Evolutionary conservation across 805 yeast genomes (phyloP).

Genomic region (Hanseniaspora nectarophila): DNA sequence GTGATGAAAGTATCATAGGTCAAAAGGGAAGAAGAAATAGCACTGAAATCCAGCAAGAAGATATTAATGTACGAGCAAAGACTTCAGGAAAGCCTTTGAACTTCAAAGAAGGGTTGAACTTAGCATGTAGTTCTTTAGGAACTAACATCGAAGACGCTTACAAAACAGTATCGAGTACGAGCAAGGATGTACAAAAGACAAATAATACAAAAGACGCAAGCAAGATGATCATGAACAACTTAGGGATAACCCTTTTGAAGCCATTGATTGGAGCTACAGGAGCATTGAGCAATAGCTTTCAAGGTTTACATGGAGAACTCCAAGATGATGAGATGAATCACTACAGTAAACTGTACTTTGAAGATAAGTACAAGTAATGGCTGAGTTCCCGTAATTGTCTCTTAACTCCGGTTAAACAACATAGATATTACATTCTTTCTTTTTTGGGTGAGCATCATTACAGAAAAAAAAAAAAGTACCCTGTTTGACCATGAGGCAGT

Average conservation of each 20-base stretch:
- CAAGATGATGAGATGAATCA: conserved; percentile 44
- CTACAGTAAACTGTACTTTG: conserved; percentile 48
- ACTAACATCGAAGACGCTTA: conserved; percentile 55
- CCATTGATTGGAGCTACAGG: conserved; percentile 91
- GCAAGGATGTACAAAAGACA: conserved; percentile 50
- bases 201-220: conserved; percentile 58
- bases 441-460: too few species aligned
- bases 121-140: conserved; percentile 65
- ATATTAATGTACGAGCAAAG: conserved; percentile 42
- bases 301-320: conserved; percentile 73
- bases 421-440: too few species aligned
- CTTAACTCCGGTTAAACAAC: too few species aligned
- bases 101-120: conserved; percentile 56
- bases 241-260: conserved; percentile 69
- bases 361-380: conserved; percentile 43
- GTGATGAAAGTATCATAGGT: conserved; percentile 20
- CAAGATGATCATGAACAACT: conserved; percentile 53
- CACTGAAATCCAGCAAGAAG: conserved; percentile 19
- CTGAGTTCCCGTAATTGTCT: too few species aligned
- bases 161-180: conserved; percentile 48
- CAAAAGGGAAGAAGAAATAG: conserved; percentile 19
- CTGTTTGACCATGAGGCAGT: too few species aligned
- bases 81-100: conserved; percentile 76
- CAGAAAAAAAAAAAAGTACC: too few species aligned
- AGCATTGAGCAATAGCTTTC: conserved; percentile 66